Evolutionary conservation across 805 yeast species (phyloP).

Genomic region (Saccharomycopsis amapae): DNA sequence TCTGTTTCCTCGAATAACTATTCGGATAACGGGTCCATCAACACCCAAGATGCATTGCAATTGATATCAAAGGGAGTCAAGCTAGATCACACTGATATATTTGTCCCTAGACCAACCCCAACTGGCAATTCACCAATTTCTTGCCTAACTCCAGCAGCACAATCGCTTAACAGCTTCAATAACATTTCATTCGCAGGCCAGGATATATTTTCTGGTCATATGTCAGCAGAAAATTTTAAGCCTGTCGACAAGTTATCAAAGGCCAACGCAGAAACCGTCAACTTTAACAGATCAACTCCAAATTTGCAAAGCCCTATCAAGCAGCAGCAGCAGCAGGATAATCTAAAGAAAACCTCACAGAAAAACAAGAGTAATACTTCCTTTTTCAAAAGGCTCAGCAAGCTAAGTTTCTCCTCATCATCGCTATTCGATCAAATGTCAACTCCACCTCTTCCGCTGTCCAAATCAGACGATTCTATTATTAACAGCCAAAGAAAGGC

Average conservation of each 20-base stretch:
- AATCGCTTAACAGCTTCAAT: no score
- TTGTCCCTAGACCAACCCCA: constrained; percentile 18
- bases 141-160: neutral
- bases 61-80: constrained; percentile 15
- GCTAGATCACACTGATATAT: constrained; percentile 15
- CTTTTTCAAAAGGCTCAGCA: constrained; percentile 18
- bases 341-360: neutral
- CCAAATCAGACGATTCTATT: constrained; percentile 2
- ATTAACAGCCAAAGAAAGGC: constrained; percentile 8
- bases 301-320: neutral
- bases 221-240: no score
- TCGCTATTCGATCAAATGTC: no score
- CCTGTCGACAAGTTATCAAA: no score
- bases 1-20: neutral
- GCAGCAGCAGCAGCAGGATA: neutral
- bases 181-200: no score
- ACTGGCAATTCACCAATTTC: constrained; percentile 4
- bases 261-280: no score
- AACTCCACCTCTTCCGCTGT: neutral
- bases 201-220: no score
- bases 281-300: neutral
- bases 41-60: constrained; percentile 19
- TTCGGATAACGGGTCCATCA: constrained; percentile 14
- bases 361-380: constrained; percentile 5
- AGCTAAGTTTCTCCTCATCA: neutral